A percentile compares a stretch with the other conserved stretches of the same genome.
These are phyloP conservation scores for Collybia sp. DNA, from an alignment of 768 basidiomycete genomes.

Conservation along the genomic window DNA sequence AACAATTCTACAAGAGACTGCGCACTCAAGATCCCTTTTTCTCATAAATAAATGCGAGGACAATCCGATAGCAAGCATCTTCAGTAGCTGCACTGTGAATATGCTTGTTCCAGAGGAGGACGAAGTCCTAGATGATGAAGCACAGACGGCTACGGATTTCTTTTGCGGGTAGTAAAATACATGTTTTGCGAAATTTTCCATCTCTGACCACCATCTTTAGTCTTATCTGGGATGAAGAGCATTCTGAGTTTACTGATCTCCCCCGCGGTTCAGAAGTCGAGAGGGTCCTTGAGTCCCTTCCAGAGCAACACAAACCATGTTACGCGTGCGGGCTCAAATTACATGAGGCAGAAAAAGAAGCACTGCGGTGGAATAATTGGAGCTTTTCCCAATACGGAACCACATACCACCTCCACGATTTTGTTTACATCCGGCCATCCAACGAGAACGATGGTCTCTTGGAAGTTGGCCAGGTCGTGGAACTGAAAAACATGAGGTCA, in stretches of 20 bases:
- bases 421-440: conserved; percentile 46
- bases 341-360: conserved; percentile 15
- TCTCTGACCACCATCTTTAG: conserved; percentile 23
- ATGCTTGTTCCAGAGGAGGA: conserved; percentile 33
- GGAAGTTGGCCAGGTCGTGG: conserved; percentile 52
- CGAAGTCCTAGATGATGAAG: conserved; percentile 42
- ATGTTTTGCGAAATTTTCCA: background rate
- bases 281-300: conserved; percentile 22
- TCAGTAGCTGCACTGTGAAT: conserved; percentile 49
- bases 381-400: conserved; percentile 37
- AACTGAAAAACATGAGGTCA: conserved; percentile 22
- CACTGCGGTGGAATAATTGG: conserved; percentile 21
- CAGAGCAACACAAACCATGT: conserved; percentile 32
- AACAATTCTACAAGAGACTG: conserved; percentile 60
- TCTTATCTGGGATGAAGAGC: conserved; percentile 44
- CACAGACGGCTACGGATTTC: conserved; percentile 41
- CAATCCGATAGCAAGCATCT: conserved; percentile 49
- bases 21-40: conserved; percentile 59
- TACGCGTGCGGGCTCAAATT: conserved; percentile 39
- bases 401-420: conserved; percentile 55
- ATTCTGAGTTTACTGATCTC: conserved; percentile 41
- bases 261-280: conserved; percentile 25
- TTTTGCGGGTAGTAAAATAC: conserved; percentile 44
- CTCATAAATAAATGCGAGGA: conserved; percentile 53
- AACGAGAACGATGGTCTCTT: conserved; percentile 26